Conservation (phyloP, 345 rosid genomes). For the Angophora floribunda region DNA sequence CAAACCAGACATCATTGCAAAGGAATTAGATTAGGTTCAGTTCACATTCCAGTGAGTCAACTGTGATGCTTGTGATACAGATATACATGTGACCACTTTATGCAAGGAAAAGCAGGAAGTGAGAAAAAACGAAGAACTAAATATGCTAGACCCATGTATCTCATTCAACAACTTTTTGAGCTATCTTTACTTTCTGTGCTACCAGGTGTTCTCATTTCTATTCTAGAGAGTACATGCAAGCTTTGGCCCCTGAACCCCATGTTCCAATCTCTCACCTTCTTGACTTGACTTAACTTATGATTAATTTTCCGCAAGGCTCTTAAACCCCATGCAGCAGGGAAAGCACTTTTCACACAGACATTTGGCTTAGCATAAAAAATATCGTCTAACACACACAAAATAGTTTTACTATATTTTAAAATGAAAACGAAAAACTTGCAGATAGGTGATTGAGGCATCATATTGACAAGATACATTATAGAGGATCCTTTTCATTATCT, state of each 20-base stretch:
- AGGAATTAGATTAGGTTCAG: background rate
- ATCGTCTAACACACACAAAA: background rate
- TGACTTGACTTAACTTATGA: background rate
- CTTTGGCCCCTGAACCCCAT: background rate
- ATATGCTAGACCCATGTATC: background rate
- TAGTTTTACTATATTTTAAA: background rate
- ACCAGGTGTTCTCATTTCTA: background rate
- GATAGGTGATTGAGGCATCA: background rate
- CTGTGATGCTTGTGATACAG: background rate
- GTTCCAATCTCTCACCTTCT: background rate
- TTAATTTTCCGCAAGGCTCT: background rate
- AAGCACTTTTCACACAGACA: background rate
- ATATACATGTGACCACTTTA: background rate
- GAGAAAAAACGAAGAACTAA: background rate
- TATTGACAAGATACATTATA: background rate
- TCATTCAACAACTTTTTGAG: background rate
- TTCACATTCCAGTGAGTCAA: background rate
- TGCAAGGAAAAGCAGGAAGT: background rate
- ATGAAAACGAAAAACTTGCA: background rate
- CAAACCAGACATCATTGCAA: background rate
- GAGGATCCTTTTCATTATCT: background rate
- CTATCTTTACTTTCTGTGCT: background rate
- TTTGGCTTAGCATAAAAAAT: background rate
- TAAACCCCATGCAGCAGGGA: background rate
- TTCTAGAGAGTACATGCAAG: background rate